Conservation (phyloP, 129 eudicot genomes). For the Arctium lappa region DNA sequence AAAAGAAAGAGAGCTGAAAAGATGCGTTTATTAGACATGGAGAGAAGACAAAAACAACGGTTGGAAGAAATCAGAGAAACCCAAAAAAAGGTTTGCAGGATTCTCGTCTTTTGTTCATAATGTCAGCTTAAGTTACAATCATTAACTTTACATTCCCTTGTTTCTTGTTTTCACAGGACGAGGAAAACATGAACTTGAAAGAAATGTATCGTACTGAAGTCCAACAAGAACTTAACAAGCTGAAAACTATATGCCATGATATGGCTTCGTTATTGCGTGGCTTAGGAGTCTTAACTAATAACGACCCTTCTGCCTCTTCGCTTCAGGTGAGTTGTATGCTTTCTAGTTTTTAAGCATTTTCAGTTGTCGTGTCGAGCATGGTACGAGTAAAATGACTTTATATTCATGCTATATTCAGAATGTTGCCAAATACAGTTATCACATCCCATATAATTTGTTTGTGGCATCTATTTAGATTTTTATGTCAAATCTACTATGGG, state of each 20-base stretch:
- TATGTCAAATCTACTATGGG: too few relatives aligned
- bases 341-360: background rate
- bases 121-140: background rate
- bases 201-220: constrained; percentile 57
- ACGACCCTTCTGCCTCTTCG: constrained; percentile 32
- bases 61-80: constrained; percentile 77
- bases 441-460: too few relatives aligned
- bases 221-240: constrained; percentile 44
- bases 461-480: too few relatives aligned
- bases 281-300: constrained; percentile 49
- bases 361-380: background rate
- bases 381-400: background rate
- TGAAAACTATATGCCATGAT: constrained; percentile 53
- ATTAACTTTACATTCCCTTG: background rate
- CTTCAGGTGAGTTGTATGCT: constrained; percentile 47
- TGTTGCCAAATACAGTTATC: background rate
- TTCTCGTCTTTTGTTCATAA: background rate
- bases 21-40: constrained; percentile 58
- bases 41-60: constrained; percentile 78
- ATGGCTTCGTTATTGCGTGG: constrained; percentile 64
- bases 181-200: constrained; percentile 67
- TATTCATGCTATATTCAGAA: background rate
- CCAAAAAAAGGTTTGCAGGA: constrained; percentile 57
- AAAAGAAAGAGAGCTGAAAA: constrained; percentile 67
- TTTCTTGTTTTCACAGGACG: constrained; percentile 35